Conservation (phyloP, 78 protist species). For the Dictyostelium capitatum region DNA sequence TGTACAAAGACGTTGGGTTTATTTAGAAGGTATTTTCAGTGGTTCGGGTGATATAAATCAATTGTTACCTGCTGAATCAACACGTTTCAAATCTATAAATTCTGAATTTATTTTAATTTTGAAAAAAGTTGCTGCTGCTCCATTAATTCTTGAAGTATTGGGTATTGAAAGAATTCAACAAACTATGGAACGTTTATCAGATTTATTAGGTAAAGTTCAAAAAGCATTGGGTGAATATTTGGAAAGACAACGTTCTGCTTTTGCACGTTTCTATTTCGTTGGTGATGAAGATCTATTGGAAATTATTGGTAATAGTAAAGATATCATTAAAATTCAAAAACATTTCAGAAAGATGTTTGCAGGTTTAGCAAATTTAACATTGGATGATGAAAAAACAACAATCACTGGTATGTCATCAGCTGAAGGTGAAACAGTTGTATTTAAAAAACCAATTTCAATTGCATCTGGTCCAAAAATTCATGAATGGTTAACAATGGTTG, state of each 20-base stretch:
- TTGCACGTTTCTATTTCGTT: slow-evolving; percentile 99
- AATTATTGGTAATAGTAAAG: slow-evolving; percentile 96
- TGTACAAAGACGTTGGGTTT: slow-evolving; percentile 98
- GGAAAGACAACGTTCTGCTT: slow-evolving; percentile 96
- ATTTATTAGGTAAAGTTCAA: slow-evolving; percentile 94
- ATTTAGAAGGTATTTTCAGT: slow-evolving; percentile 96
- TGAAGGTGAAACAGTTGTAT: slow-evolving; percentile 94
- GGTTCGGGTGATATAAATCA: slow-evolving; percentile 95
- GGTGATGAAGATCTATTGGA: slow-evolving; percentile 99
- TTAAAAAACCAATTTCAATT: slow-evolving; percentile 82
- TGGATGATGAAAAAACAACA: slow-evolving; percentile 70
- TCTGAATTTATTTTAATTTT: slow-evolving; percentile 92
- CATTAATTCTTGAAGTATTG: slow-evolving; percentile 91
- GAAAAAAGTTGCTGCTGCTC: slow-evolving; percentile 85
- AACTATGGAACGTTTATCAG: slow-evolving; percentile 91
- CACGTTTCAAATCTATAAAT: slow-evolving; percentile 90
- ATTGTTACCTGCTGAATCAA: slow-evolving; percentile 94
- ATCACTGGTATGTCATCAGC: slow-evolving; percentile 85
- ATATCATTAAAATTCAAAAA: slow-evolving; percentile 90
- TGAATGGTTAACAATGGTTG: slow-evolving; percentile 92
- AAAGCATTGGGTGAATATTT: slow-evolving; percentile 97
- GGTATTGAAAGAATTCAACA: slow-evolving; percentile 81
- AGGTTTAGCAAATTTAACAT: slow-evolving; percentile 87
- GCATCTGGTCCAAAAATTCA: slow-evolving; percentile 82
- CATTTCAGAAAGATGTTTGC: slow-evolving; percentile 99